phyloP scores from a whole-genome alignment of 768 basidiomycete species.

The Pleurotus citrinopileatus region DNA sequence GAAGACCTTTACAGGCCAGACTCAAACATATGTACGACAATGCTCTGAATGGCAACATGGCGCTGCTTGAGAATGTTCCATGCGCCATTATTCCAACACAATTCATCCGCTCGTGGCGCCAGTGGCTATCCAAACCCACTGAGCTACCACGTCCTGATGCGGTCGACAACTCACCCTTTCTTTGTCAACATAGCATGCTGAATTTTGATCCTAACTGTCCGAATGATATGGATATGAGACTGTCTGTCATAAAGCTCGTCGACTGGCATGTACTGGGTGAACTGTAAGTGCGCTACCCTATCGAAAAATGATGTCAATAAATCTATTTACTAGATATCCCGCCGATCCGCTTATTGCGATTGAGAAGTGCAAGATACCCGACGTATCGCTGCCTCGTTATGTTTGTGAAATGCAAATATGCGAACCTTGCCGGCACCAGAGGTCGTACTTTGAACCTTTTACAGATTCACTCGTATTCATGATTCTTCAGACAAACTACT shows the following conservation, averaged over 20 bases:
- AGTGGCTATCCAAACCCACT: constrained; percentile 62
- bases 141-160: constrained; percentile 54
- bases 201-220: constrained; percentile 62
- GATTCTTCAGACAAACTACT: constrained; percentile 42
- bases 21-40: constrained; percentile 63
- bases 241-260: constrained; percentile 52
- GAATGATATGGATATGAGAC: constrained; percentile 54
- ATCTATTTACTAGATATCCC: constrained; percentile 43
- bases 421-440: constrained; percentile 54
- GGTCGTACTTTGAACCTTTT: constrained; percentile 31
- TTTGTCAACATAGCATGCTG: constrained; percentile 68
- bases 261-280: constrained; percentile 66
- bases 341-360: constrained; percentile 53
- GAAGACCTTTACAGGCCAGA: no score
- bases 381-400: constrained; percentile 32
- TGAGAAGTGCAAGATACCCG: constrained; percentile 30
- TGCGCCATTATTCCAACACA: constrained; percentile 58
- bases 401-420: constrained; percentile 55
- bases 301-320: constrained; percentile 8
- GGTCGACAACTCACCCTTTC: constrained; percentile 58
- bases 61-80: constrained; percentile 43
- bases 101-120: constrained; percentile 67
- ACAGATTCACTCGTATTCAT: constrained; percentile 6
- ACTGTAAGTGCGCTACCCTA: constrained; percentile 41
- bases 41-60: constrained; percentile 40